phyloP scores from a whole-genome alignment of 2,329 filamentous ascomycete species.

The Tolypocladium ophioglossoides region DNA sequence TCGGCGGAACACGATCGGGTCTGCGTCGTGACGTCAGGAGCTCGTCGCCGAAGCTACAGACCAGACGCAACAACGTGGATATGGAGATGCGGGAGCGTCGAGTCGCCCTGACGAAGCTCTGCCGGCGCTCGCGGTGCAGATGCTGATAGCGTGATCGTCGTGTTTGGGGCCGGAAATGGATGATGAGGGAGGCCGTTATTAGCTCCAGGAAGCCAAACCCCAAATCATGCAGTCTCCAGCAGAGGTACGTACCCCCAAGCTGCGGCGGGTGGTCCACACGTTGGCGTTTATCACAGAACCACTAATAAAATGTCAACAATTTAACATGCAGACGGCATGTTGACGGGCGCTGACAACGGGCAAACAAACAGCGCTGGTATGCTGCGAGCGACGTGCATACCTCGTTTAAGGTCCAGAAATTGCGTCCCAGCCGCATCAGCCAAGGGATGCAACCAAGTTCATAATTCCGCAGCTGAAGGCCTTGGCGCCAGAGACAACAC shows the following conservation, averaged over 20 bases:
- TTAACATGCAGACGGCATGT: neutral
- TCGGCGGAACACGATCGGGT: neutral
- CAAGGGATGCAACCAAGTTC: too few species aligned
- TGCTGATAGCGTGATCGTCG: neutral
- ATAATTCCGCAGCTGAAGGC: too few species aligned
- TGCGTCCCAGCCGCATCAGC: too few species aligned
- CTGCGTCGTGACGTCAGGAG: neutral
- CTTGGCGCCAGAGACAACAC: neutral
- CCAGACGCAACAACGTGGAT: neutral
- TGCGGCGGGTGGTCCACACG: neutral
- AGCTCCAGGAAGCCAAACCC: neutral
- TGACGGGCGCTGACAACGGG: neutral
- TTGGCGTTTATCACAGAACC: neutral
- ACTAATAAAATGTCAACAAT: neutral
- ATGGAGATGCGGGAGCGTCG: neutral
- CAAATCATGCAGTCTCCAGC: neutral
- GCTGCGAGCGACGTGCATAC: too few species aligned
- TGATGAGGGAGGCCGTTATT: neutral
- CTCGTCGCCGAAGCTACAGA: neutral
- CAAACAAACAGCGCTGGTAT: neutral
- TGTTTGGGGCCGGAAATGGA: neutral
- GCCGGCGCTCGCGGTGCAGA: neutral
- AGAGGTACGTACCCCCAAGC: neutral
- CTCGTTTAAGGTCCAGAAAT: too few species aligned
- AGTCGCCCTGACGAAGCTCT: neutral